Percentiles rank a stretch among this genome's conserved stretches.
These are phyloP conservation scores for Fremontodendron californicum DNA, from an alignment of 345 rosid species.

Conservation along the genomic window DNA sequence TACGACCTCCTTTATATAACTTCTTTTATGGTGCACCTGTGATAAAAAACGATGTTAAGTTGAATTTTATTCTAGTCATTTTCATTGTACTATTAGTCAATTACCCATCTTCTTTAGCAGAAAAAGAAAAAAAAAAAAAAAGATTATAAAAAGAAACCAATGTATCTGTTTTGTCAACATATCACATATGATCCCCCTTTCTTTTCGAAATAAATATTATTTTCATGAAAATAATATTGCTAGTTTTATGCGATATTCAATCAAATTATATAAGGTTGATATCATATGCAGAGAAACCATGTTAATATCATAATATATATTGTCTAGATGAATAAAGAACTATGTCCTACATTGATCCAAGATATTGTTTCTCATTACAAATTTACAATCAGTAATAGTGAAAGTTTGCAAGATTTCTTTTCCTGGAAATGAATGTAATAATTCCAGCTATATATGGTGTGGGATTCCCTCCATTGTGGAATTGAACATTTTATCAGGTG, in stretches of 20 bases:
- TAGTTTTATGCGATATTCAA: not conserved
- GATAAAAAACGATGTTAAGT: not conserved
- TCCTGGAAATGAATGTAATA: not conserved
- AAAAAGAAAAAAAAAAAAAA: no score
- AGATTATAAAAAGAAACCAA: no score
- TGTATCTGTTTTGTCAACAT: no score
- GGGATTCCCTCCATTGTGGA: not conserved
- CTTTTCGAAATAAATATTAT: no score
- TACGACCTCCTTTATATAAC: no score
- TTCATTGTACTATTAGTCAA: no score
- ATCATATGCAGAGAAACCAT: not conserved
- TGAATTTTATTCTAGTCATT: not conserved
- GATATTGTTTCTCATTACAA: not conserved
- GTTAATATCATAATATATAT: no score
- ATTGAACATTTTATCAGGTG: not conserved
- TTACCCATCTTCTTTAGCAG: no score
- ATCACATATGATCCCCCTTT: not conserved
- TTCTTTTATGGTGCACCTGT: no score
- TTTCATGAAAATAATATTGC: no score
- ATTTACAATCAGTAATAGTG: not conserved
- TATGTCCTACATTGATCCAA: not conserved
- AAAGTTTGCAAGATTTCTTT: not conserved
- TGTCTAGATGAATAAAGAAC: not conserved
- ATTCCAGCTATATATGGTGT: not conserved
- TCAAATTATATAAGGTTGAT: not conserved